Conservation (phyloP, 1,139 yeast species). For the Hansenula anomala region DNA sequence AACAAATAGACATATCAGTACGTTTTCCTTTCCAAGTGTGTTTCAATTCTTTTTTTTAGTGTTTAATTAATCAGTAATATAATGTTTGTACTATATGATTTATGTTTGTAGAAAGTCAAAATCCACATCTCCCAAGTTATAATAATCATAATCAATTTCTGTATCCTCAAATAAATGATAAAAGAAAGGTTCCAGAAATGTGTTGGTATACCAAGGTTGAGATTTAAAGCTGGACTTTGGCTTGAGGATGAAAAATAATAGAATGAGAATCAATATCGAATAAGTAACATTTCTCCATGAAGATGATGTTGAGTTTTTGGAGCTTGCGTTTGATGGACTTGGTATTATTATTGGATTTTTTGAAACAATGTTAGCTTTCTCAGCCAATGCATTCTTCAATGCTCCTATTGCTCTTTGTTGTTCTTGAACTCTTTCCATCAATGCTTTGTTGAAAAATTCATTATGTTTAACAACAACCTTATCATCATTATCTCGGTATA, state of each 20-base stretch:
- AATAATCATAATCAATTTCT: conserved; percentile 18
- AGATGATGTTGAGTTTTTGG: too few species aligned
- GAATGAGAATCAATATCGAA: neutral
- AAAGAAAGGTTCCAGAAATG: conserved; percentile 12
- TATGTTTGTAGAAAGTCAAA: conserved; percentile 4
- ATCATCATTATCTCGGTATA: conserved; percentile 7
- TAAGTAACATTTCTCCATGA: neutral
- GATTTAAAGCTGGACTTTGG: neutral
- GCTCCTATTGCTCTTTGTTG: conserved; percentile 15
- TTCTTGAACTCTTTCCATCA: conserved; percentile 18
- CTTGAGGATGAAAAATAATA: neutral
- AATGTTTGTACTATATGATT: neutral
- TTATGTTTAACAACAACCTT: conserved; percentile 14
- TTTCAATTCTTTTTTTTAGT: too few species aligned
- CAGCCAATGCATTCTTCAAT: conserved; percentile 12
- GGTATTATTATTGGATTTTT: neutral
- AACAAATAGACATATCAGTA: neutral
- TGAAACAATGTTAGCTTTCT: conserved; percentile 23
- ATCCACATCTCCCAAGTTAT: conserved; percentile 10
- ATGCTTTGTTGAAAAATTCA: conserved; percentile 23
- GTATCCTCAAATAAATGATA: conserved; percentile 8
- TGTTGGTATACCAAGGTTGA: conserved; percentile 12
- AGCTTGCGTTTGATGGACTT: neutral
- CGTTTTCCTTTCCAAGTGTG: too few species aligned
- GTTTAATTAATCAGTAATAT: neutral